phyloP scores from a whole-genome alignment of 2,329 filamentous ascomycete species.

The Aureobasidium sp. region DNA sequence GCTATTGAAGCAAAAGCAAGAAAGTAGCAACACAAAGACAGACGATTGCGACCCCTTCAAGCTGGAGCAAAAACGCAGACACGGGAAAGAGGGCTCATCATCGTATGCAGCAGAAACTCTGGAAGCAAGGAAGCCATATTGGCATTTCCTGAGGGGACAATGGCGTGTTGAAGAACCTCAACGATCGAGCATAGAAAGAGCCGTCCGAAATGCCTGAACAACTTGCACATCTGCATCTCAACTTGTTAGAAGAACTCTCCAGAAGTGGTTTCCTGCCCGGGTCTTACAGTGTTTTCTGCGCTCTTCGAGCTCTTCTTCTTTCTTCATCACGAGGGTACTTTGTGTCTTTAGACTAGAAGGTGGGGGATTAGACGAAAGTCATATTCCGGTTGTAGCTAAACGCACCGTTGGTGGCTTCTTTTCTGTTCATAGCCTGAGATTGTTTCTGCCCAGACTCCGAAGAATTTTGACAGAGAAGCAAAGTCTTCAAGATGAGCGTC shows the following conservation, averaged over 20 bases:
- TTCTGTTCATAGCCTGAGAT: constrained; percentile 67
- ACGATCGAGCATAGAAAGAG: constrained; percentile 37
- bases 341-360: constrained; percentile 64
- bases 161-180: background rate
- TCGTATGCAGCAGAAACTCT: background rate
- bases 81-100: background rate
- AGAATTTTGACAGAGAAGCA: constrained; percentile 57
- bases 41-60: background rate
- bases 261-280: background rate
- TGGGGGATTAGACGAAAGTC: constrained; percentile 17
- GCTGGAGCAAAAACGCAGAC: background rate
- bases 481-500: constrained; percentile 35
- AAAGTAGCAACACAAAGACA: background rate
- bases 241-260: background rate
- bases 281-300: constrained; percentile 71
- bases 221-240: constrained; percentile 35
- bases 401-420: constrained; percentile 66
- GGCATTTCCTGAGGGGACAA: background rate
- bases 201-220: constrained; percentile 43
- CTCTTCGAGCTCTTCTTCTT: constrained; percentile 62
- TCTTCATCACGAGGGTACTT: constrained; percentile 65
- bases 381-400: background rate
- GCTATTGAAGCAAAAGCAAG: background rate
- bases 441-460: constrained; percentile 69
- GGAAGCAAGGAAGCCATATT: background rate